Evolutionary conservation across 2,329 filamentous ascomycete species (phyloP), one percentile per base, ranked within the genome.

Genomic region (Talaromyces verruculosus): DNA sequence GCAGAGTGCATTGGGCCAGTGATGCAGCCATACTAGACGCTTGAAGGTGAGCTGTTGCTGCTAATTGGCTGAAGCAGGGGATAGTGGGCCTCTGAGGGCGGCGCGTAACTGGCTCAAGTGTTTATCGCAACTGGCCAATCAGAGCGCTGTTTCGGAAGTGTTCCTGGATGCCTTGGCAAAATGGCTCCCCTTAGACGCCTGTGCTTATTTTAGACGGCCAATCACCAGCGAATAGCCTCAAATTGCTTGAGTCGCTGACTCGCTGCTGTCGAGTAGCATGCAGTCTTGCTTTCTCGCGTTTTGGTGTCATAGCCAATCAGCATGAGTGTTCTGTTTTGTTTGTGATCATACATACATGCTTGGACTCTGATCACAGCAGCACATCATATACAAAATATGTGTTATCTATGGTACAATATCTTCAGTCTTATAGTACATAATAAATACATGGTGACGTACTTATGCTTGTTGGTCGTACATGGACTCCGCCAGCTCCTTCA

Each of bases 401-500:
- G 2, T 39, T n/a, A 22, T 22, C 33, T 57, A 39, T 57, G 33
- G 53, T 39, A 57, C 51, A 57, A 28, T 19, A 19, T 57, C 30
- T 37, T 57, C 37, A n/a, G 51, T 57, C 30, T 55, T 35, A 57
- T 39, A 22, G 11, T 39, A 57, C 53, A 57, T 22, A 6, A n/a
- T 37, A 15, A 15, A 37, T 57, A 57, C 33, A 37, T 17, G n/a
- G 33, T 17, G 15, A 19, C 19, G 30, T 41, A 28, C 43, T 25
- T 39, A 49, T 30, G 30, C 25, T 25, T 35, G 28, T 63, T 51
- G 33, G 13, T 76, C 72, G 64, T 77, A 73, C 10, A 77, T 70
- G 22, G 71, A 72, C 58, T 74, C 71, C 30, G 71, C 75, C 13
- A 80, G 71, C 17, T 69, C 77, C 58, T 91, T 88, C 1, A 89